Evolutionary conservation across 2,329 filamentous ascomycete species (phyloP), one percentile per base, ranked within the genome.

Genomic region (Penicillium digitatum): DNA sequence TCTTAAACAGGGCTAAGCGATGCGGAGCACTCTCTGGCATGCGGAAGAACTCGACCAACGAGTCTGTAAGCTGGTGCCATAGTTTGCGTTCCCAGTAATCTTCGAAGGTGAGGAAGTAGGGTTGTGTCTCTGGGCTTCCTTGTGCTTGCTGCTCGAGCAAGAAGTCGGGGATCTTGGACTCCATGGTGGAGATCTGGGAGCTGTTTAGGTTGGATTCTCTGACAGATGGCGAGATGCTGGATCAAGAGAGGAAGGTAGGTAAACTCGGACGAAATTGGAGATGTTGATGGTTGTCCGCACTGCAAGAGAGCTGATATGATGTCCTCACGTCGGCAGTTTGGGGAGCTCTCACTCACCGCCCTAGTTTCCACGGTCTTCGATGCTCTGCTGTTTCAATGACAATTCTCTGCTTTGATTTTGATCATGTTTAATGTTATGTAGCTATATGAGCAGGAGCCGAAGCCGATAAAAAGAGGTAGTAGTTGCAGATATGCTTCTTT

Each of bases 11-110:
- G 57, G 86, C 81, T 78, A 99, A 83, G 70, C 93, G 87, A 78
- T 95, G 90, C 55, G 85, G 81, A 54, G 86, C 87, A 76, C 92
- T 97, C 70, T 87, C 84, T 42, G 88, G 82, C 66, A 89, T 79
- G 69, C 87, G 86, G 79, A 96, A 99, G 82, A 93, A 96, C 64
- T 89, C 83, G 66, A 96, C 81, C 54, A 99, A 83, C 50, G 87
- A 81, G 70, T 96, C 88, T 34, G 94, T 99, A 64, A 99, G 87
- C 78, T 99, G 92, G 79, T 99, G 94, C 94, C 94, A 99, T 77
- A 99, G 83, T 79, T 96, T 96, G 69, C 93, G 87, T 81, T 99
- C 94, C 94, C 94, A 99, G 71, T 86, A 89, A 73, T 95, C 91
- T 80, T 99, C 94, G 64, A 99, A 96, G 68, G 87, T 85, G 67